phyloP scores from a whole-genome alignment of 192 early-diverging fungal species.

The Dispira simplex region DNA sequence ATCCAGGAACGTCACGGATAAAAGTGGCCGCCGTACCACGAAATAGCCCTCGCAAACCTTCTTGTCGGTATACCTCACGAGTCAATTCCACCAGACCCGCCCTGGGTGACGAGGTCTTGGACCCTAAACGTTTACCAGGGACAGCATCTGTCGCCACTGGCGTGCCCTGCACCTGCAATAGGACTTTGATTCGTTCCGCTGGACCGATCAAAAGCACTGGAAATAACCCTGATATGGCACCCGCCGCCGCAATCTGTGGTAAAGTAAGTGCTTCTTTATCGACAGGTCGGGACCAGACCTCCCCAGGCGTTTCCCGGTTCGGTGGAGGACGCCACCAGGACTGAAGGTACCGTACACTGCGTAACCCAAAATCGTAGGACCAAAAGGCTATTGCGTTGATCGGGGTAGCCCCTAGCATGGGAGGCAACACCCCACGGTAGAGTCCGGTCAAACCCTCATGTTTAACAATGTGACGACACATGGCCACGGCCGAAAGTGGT shows the following conservation, averaged over 20 bases:
- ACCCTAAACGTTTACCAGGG: not conserved
- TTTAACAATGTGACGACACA: conserved; percentile 6
- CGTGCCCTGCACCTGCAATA: conserved; percentile 10
- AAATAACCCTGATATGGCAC: conserved; percentile 12
- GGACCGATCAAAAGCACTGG: conserved; percentile 11
- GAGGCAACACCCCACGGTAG: conserved; percentile 14
- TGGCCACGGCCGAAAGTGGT: not conserved
- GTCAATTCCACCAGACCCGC: not conserved
- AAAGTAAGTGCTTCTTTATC: not conserved
- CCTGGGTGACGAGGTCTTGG: not conserved
- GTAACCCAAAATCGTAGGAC: conserved; percentile 12
- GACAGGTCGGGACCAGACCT: not conserved
- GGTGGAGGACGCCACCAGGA: not conserved
- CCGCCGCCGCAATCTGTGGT: conserved; percentile 11
- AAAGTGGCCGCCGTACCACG: conserved; percentile 6
- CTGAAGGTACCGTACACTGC: not conserved
- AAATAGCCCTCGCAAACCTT: conserved; percentile 1
- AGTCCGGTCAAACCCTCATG: conserved; percentile 11
- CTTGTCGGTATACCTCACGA: not conserved
- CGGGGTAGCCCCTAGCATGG: conserved; percentile 12
- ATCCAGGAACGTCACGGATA: conserved; percentile 7
- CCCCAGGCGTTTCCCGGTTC: not conserved
- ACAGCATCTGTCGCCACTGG: not conserved
- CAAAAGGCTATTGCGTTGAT: conserved; percentile 11
- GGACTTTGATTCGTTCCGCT: conserved; percentile 13